These are phyloP conservation scores for Colletotrichum siamense DNA, from an alignment of 2,329 filamentous ascomycete species.

Conservation along the genomic window DNA sequence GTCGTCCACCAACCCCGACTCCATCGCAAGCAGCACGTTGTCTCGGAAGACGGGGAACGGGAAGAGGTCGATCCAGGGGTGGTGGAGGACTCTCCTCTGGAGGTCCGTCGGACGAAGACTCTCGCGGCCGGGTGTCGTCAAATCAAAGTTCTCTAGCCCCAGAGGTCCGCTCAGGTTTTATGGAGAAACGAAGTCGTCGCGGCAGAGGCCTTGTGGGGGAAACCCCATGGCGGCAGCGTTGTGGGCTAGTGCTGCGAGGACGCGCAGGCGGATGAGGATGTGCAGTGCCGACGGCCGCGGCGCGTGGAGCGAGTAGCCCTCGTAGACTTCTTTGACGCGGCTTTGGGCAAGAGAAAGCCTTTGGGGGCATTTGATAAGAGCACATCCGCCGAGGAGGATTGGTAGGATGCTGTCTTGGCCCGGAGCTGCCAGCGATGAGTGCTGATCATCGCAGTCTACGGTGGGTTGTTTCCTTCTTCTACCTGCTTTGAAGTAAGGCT, in stretches of 20 bases:
- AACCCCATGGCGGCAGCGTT: conserved; percentile 17
- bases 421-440: background rate
- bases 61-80: background rate
- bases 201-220: conserved; percentile 5
- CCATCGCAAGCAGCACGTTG: background rate
- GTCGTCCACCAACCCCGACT: background rate
- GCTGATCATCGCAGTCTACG: background rate
- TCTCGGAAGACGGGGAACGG: background rate
- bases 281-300: background rate
- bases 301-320: conserved; percentile 1
- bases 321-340: background rate
- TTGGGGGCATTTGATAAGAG: background rate
- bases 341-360: background rate
- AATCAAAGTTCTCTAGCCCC: background rate
- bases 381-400: background rate
- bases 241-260: conserved; percentile 10
- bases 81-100: background rate
- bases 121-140: background rate
- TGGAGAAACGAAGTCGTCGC: background rate
- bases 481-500: background rate
- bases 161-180: background rate
- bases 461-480: background rate
- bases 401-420: background rate
- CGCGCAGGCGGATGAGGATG: conserved; percentile 12
- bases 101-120: background rate